Conservation (phyloP, 139 green algal species). For the Chara braunii region DNA sequence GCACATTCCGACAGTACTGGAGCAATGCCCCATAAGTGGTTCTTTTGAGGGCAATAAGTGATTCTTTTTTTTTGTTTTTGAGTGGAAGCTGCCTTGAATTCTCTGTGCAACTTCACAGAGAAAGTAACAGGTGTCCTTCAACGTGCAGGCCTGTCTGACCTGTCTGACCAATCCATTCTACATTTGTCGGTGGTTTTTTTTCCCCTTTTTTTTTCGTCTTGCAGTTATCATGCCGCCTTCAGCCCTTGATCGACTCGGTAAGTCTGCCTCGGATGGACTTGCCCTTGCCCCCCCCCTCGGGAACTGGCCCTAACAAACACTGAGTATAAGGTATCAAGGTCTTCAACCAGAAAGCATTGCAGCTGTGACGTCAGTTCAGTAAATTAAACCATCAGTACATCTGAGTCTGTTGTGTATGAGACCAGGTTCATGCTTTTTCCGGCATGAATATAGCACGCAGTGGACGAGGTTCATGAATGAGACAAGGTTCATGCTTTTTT, state of each 20-base stretch:
- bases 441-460: too few species aligned
- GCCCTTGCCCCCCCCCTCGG: too few species aligned
- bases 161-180: neutral
- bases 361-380: neutral
- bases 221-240: conserved; percentile 89
- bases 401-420: too few species aligned
- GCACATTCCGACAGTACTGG: too few species aligned
- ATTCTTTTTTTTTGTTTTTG: neutral
- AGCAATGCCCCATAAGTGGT: too few species aligned
- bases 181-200: conserved; percentile 1
- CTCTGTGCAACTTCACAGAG: neutral
- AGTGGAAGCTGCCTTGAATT: neutral
- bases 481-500: too few species aligned
- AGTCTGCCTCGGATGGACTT: conserved; percentile 11
- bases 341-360: neutral
- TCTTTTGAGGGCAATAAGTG: neutral
- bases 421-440: too few species aligned
- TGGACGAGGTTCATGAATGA: too few species aligned
- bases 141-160: too few species aligned
- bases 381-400: too few species aligned
- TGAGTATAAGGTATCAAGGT: neutral
- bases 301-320: conserved; percentile 6
- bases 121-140: too few species aligned
- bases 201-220: neutral
- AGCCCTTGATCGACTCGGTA: conserved; percentile 82